Conservation (phyloP, 345 rosid genomes). For the Cardamine resedifolia region DNA sequence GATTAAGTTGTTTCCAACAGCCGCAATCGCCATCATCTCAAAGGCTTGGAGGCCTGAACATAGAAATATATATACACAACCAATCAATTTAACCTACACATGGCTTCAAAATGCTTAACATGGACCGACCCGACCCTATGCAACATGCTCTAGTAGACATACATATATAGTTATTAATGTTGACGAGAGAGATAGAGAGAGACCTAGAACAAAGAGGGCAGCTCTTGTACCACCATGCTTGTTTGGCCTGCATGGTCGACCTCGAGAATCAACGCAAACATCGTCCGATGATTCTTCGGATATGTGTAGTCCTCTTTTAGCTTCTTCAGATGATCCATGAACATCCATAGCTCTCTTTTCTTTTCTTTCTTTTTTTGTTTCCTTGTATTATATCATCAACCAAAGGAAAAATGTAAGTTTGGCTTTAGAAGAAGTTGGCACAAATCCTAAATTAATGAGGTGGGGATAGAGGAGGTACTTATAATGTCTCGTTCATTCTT, state of each 20-base stretch:
- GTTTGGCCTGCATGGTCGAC: constrained; percentile 51
- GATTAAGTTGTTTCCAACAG: constrained; percentile 83
- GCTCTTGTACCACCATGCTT: constrained; percentile 75
- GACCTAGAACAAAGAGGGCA: constrained; percentile 72
- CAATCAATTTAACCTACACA: not conserved
- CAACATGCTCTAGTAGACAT: not conserved
- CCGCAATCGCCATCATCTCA: constrained; percentile 77
- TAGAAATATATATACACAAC: not conserved
- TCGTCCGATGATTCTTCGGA: constrained; percentile 37
- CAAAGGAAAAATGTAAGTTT: constrained; percentile 20
- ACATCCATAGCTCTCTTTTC: constrained; percentile 28
- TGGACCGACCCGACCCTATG: not conserved
- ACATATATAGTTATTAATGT: not conserved
- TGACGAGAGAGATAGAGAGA: constrained; percentile 9
- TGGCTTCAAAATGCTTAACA: not conserved
- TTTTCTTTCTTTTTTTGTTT: not conserved
- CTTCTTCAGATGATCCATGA: constrained; percentile 37
- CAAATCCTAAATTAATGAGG: constrained; percentile 28
- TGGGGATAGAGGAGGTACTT: constrained; percentile 36
- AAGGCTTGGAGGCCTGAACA: constrained; percentile 57
- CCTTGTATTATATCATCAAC: constrained; percentile 12
- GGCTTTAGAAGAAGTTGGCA: constrained; percentile 31
- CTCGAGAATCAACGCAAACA: constrained; percentile 60
- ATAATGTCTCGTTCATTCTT: constrained; percentile 30
- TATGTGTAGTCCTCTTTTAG: constrained; percentile 30